phyloP scores from a whole-genome alignment of 176 grass and related monocot species.

The Musa schizocarpa region DNA sequence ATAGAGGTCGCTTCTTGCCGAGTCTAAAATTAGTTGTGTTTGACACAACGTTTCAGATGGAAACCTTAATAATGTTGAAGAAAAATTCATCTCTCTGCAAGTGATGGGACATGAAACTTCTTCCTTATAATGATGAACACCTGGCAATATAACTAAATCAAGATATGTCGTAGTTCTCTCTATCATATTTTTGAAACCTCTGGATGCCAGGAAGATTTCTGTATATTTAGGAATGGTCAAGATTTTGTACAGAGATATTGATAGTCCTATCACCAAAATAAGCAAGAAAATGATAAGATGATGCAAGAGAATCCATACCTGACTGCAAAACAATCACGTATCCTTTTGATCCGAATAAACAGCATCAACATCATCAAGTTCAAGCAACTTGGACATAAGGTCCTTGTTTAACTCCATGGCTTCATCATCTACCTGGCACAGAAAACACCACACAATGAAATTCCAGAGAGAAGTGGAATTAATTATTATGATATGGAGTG shows the following conservation, averaged over 20 bases:
- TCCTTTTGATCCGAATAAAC: constrained; percentile 86
- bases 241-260: neutral
- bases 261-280: neutral
- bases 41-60: neutral
- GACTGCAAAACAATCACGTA: neutral
- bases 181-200: neutral
- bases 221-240: neutral
- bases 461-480: neutral
- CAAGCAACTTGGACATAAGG: constrained; percentile 72
- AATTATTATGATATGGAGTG: neutral
- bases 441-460: neutral
- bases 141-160: neutral
- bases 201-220: neutral
- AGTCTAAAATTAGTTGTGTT: neutral
- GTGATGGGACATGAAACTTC: neutral
- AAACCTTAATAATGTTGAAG: neutral
- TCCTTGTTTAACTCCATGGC: constrained; percentile 93
- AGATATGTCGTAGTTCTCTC: neutral
- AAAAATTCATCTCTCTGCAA: neutral
- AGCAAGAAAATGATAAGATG: neutral
- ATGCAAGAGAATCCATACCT: neutral
- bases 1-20: neutral
- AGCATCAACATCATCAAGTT: constrained; percentile 95
- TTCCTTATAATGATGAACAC: neutral
- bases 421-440: constrained; percentile 64